Evolutionary conservation across 805 yeast species (phyloP), one percentile per base, ranked within the genome.

Genomic region (Debaryomyces hansenii): DNA sequence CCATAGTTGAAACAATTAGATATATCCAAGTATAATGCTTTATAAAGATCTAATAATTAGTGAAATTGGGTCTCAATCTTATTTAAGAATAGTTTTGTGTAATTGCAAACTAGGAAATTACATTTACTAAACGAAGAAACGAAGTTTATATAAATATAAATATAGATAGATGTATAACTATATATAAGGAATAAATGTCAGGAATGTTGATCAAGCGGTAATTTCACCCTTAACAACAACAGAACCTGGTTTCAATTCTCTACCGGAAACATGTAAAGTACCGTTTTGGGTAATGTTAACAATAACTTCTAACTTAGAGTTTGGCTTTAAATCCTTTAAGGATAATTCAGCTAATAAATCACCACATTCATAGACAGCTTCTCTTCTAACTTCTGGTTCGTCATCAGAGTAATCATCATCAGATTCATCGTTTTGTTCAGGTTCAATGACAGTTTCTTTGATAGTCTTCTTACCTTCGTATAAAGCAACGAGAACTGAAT

Each of bases 351-450:
- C 96, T 59, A 94, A 77, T 59, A 82, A 78, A 44, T 81, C 77
- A 53, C 90, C 89, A 52, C 90, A 80, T 61, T 79, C 79, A 75
- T 82, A 83, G 39, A 82, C 83, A 54, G 85, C 85, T 72, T 83
- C 87, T 70, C 83, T 85, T 53, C 82, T 72, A 63, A 89, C 77
- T 69, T 91, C 97, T 55, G 96, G 97, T 74, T 91, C 97, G 55
- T 88, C 96, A 58, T 90, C 96, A 10, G 72, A 69, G 50, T 65
- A 70, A 42, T 64, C 70, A 14, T 61, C 67, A 53, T 74, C 84
- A 28, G 72, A 78, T 47, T 67, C 80, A 53, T 78, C 77, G 51
- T 67, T 79, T 42, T 75, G 79, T 62, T 75, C 79, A 43, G 84
- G 79, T 69, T 88, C 96, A 38, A 89, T 66, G 56, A 84, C 84